Evolutionary conservation across 2,329 filamentous ascomycete species (phyloP).

Genomic region (Colletotrichum limetticola): DNA sequence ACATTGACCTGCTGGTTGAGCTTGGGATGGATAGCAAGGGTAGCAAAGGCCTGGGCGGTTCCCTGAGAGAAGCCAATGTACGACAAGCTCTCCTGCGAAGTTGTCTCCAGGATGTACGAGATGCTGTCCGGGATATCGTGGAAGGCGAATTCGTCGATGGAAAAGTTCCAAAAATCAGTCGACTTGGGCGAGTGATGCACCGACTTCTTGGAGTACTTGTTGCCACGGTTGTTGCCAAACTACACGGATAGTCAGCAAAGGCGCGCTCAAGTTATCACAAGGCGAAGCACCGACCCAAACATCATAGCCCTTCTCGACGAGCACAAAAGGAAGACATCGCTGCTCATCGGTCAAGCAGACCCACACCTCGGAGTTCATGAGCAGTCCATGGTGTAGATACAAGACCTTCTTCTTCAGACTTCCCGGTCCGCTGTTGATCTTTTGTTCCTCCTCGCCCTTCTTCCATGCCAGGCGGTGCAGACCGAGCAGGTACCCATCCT

Average conservation of each 20-base stretch:
- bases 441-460: conserved; percentile 81
- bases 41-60: conserved; percentile 95
- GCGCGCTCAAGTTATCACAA: not conserved
- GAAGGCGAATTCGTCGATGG: conserved; percentile 98
- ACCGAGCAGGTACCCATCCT: conserved; percentile 92
- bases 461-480: conserved; percentile 87
- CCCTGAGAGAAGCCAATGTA: conserved; percentile 99
- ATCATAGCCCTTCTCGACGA: conserved; percentile 93
- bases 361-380: conserved; percentile 99
- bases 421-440: conserved; percentile 77
- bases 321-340: conserved; percentile 85
- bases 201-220: conserved; percentile 99
- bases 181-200: conserved; percentile 80
- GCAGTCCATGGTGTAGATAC: conserved; percentile 93
- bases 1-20: conserved; percentile 95
- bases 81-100: conserved; percentile 83
- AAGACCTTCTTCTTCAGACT: conserved; percentile 85
- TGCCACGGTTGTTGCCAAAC: conserved; percentile 97
- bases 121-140: conserved; percentile 97
- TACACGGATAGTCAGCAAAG: conserved; percentile 46
- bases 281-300: conserved; percentile 77
- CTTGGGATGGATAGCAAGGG: conserved; percentile 89
- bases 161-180: conserved; percentile 93
- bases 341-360: conserved; percentile 89
- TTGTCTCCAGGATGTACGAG: conserved; percentile 87